Base-by-base conservation (phyloP, 257 asterid species). In the Knoxia roxburghii region DNA sequence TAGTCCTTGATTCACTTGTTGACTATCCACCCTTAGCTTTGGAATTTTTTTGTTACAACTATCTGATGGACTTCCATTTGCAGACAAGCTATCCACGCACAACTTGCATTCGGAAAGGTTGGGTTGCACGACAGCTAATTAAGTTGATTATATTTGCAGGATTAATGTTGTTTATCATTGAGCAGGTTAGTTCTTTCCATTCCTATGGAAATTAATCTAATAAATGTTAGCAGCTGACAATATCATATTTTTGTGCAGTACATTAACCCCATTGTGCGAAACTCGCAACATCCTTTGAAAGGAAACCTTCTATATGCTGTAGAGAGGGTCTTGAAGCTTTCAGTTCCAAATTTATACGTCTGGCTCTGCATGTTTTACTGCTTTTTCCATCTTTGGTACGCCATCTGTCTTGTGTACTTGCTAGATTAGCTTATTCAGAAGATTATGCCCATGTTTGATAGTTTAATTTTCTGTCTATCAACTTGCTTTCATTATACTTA, bases 281-380 rank as follows among this genome's bases (percentile, higher is more conserved):
- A 89, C 68, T 94, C 99, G 65, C 95, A 87, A 71, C 99, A 94
- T 83, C 99, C 99, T 49, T 71, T 94, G 83, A 86, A 90, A 82
- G 99, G 93, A 65, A 73, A 90, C 75, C 80, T 90, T 77, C 80
- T 94, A 68, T 84, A 90, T 65, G 97, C 95, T 68, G 58, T 86
- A 45, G 99, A 94, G 87, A 87, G 98, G 87, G 83, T 94, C 75
- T 81, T 94, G 90, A 94, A 88, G 92, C 99, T 94, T 67, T 94
- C 99, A 20, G 86, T 94, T 74, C 99, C 98, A 63, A 94, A 83
- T 76, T 80, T 94, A 84, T 94, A 94, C 32, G 96, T 94, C 76
- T 94, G 99, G 99, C 96, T 94, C 78, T 94, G 99, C 92, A 88
- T 90, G 98, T 90, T 94, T 77, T 94, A 94, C 76, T 84, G 99